Evolutionary conservation across 1,284 basidiomycete genomes (phyloP), one percentile per base, ranked within the genome.

Genomic region (Sporisorium exsertum): DNA sequence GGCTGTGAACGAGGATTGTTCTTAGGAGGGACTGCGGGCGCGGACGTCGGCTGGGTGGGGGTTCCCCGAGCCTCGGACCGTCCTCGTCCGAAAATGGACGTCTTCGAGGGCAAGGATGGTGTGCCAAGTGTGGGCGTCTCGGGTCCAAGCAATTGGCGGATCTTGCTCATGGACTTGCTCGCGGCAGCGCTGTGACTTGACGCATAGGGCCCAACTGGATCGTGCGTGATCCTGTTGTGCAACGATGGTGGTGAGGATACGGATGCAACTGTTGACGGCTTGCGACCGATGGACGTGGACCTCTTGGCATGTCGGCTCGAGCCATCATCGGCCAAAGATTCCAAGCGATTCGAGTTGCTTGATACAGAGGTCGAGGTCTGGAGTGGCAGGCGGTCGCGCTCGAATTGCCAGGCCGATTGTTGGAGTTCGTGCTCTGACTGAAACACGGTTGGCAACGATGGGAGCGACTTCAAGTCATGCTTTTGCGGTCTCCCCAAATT

Each of bases 111-210:
- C 16, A 58, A 37, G 9, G 58, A 49, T 10, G 54, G 40, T 26
- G 40, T 27, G 13, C 26, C 55, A 10, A 47, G 58, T 8, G 49
- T 33, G 27, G 65, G 43, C 8, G 58, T 46, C 20, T 68, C 71
- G n/a, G 22, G 15, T 22, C 71, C 61, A 5, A 73, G 58, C 18
- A 73, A 51, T 16, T 65, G 64, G n/a, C 61, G 71, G 32, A 69
- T 68, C 58, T 65, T 73, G 65, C 42, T 68, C 54, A 65, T 33
- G 1, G 65, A 68, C 46, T 65, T 73, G 32, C 67, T 56, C 16
- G 58, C 35, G 10, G 52, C 40, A 20, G 57, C 60, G 12, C 32
- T 26, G 33, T 53, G 54, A 5, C 63, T 50, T 13, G 53, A n/a
- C 16, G 7, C n/a, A 7, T 46, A 43, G 18, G n/a, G 35, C 15